Percentiles rank a stretch among this genome's conserved stretches.
These are phyloP conservation scores for Cicer cuneatum DNA, from an alignment of 306 rosid species.

Conservation along the genomic window DNA sequence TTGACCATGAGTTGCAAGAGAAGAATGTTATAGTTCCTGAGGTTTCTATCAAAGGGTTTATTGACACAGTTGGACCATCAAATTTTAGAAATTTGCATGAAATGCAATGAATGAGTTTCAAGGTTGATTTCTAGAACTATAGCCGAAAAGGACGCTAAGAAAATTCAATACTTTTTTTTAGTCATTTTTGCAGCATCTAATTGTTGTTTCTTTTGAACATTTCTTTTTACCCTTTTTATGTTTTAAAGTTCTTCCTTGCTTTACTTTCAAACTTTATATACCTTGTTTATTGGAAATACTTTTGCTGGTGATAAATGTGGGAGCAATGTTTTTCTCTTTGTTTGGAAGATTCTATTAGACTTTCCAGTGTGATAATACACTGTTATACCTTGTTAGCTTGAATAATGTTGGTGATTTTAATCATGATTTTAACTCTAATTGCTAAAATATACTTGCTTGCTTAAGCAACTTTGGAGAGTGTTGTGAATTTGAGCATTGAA, in stretches of 20 bases:
- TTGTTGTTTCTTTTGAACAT: slow-evolving; percentile 53
- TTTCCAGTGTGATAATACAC: slow-evolving; percentile 36
- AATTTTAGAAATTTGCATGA: slow-evolving; percentile 58
- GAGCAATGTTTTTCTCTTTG: slow-evolving; percentile 29
- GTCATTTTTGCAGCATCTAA: slow-evolving; percentile 64
- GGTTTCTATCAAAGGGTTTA: slow-evolving; percentile 73
- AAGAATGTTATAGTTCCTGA: slow-evolving; percentile 61
- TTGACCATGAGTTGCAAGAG: slow-evolving; percentile 68
- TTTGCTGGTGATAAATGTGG: slow-evolving; percentile 42
- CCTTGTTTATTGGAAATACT: slow-evolving; percentile 37
- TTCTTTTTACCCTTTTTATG: slow-evolving; percentile 37
- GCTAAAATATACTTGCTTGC: neutral
- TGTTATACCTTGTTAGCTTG: slow-evolving; percentile 31
- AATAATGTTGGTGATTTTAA: slow-evolving; percentile 36
- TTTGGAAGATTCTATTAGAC: neutral
- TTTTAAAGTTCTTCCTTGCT: slow-evolving; percentile 40
- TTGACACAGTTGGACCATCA: slow-evolving; percentile 74
- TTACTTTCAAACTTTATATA: slow-evolving; percentile 37
- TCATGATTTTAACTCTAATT: slow-evolving; percentile 17
- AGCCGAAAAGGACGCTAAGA: slow-evolving; percentile 48
- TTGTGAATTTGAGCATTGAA: neutral
- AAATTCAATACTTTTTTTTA: slow-evolving; percentile 43
- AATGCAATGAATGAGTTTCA: slow-evolving; percentile 48
- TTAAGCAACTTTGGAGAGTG: neutral
- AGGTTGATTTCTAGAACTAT: slow-evolving; percentile 42